Evolutionary conservation across 495 filamentous ascomycete genomes (phyloP), one percentile per base, ranked within the genome.

Genomic region (Ramalina intermedia): DNA sequence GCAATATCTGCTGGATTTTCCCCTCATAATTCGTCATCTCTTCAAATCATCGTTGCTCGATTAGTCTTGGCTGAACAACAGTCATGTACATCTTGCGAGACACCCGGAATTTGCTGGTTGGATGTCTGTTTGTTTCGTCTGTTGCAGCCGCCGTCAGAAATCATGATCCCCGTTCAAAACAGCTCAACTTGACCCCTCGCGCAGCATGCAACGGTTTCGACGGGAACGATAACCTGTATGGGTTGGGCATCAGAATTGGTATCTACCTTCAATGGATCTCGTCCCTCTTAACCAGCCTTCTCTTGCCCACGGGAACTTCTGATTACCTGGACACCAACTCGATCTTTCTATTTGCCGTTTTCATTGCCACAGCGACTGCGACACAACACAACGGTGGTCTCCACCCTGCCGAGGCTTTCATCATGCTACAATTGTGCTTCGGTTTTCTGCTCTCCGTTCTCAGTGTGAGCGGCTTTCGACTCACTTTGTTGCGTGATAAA

Each of bases 251-350:
- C 49, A 56, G 65, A 36, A 36, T 65, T 39, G 61, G 62, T 13
- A 53, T 64, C 46, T 65, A 68, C 43, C 51, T 64, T 13, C 62
- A 64, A 56, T 63, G 63, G 59, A 26, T 59, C 37, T 54, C 61
- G 14, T 43, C 51, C 26, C 58, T 47, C 35, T 39, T 63, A 36
- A 48, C 43, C 11, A 62, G 18, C 58, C 63, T 14, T 40, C 52
- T 41, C 61, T 61, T 46, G 29, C 56, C 8, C 43, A 55, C 35
- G 1, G 48, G 23, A 23, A 43, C 27, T n/a, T 41, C 24, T 9
- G 16, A 13, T n/a, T 13, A 17, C 13, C 16, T 26, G 26, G 40
- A 43, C 36, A 42, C 50, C 4, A 53, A 53, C 23, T 41, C 46
- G 7, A 53, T 58, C 42, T 60, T 60, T 43, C 50, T 60, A 27